Conservation (phyloP, 1,139 yeast species). For the Sugiyamaella castrensis region DNA sequence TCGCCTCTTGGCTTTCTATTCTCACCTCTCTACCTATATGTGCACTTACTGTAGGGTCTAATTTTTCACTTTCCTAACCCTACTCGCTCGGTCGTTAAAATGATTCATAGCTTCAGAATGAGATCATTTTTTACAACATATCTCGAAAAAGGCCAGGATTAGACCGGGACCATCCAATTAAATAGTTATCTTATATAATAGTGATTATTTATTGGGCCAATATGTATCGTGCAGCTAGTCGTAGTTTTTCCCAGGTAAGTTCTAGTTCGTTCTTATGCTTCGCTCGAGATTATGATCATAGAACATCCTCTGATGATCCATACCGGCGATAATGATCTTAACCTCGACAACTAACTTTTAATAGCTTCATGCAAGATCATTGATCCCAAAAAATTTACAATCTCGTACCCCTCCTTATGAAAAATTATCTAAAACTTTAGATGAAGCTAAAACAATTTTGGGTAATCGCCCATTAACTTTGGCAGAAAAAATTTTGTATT, state of each 20-base stretch:
- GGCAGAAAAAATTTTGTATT: constrained; percentile 90
- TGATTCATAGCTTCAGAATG: neutral
- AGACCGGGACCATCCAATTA: neutral
- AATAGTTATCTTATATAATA: neutral
- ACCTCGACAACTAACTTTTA: neutral
- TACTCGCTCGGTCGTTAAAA: constrained; percentile 2
- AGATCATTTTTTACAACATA: neutral
- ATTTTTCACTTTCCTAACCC: constrained; percentile 16
- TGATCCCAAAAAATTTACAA: constrained; percentile 15
- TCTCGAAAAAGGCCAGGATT: too few relatives aligned
- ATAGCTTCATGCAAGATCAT: constrained; percentile 14
- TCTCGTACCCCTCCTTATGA: constrained; percentile 81
- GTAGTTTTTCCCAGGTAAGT: constrained; percentile 17
- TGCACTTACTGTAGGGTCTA: neutral
- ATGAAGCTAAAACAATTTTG: constrained; percentile 59
- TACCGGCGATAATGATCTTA: neutral
- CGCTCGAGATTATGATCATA: neutral
- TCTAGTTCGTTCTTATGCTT: neutral
- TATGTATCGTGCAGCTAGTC: constrained; percentile 15
- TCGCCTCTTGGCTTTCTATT: too few relatives aligned
- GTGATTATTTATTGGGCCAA: neutral
- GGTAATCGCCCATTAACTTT: constrained; percentile 76
- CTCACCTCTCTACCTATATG: too few relatives aligned
- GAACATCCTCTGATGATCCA: neutral
- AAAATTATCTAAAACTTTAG: constrained; percentile 62